Base-by-base conservation (phyloP, 202 grass and related monocot species). In the Setaria viridis region DNA sequence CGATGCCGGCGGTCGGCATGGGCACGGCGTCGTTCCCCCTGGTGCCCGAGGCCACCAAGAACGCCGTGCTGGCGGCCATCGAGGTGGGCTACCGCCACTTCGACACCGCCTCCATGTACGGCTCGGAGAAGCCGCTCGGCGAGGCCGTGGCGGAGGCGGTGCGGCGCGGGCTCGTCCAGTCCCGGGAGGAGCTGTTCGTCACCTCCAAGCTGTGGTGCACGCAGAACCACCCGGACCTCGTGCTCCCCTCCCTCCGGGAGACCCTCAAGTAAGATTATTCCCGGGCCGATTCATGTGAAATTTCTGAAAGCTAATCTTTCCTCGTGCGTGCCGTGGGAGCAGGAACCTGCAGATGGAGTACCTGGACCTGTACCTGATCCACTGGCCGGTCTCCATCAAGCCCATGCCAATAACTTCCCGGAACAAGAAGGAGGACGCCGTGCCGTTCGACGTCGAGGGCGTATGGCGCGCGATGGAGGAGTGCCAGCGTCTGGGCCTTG, bases 381-480 rank as follows among this genome's bases (percentile, higher is more conserved):
- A 97, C 73, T 90, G 74, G 82, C 94, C 91, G 41, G 60, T 92
- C 32, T 33, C 82, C 46, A 0, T 89, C 7, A 97, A 85, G 20
- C 70, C 88, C 0, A 84, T 70, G 15, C 13, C 54, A 1, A 0
- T 0, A 0, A 1, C 0, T 2, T 65, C 76, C 30, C 87, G 76
- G 1, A 0, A 1, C 9, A 90, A 78, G 37, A 47, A 32, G 33
- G 91, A 92, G 54, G 89, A 88, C 30, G 80, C 76, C 41, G 19
- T 90, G 47, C 85, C 87, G 5, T 62, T 97, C 54, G 87, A 97
- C 67, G n/a, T 94, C 33, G 72, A 85, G 33, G 85, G 76, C 13
- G 85, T 94, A 46, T 97, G 91, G 94, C 76, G 82, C 19, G 83
- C 71, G 20, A 94, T 94, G 94, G 94, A 97, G 82, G 91, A 97